These are phyloP conservation scores for Globisporangium sylvaticum DNA, from an alignment of 352 stramenopile species.

Conservation along the genomic window DNA sequence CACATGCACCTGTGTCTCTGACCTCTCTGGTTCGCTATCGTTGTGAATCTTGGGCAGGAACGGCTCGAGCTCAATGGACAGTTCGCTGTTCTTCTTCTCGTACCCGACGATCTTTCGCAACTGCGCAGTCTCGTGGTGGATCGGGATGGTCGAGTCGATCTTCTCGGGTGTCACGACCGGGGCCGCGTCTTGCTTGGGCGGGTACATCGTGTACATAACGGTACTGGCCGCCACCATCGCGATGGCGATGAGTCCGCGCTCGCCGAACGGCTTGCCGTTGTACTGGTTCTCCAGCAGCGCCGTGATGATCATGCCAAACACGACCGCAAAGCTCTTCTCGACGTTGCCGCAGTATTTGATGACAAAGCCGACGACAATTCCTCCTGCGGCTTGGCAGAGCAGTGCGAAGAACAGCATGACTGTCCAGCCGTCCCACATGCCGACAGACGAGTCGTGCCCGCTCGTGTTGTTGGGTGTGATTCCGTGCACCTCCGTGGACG, in stretches of 20 bases:
- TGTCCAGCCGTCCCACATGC: constrained; percentile 74
- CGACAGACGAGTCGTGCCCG: constrained; percentile 2
- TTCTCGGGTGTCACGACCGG: constrained; percentile 11
- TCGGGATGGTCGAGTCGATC: constrained; percentile 14
- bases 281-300: constrained; percentile 61
- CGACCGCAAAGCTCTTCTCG: constrained; percentile 80
- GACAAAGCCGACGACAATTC: constrained; percentile 76
- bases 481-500: constrained; percentile 9
- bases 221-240: constrained; percentile 58
- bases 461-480: constrained; percentile 11
- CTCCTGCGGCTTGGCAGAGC: constrained; percentile 63
- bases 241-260: constrained; percentile 51
- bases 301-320: constrained; percentile 78
- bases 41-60: constrained; percentile 25
- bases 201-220: constrained; percentile 70
- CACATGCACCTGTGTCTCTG: neutral
- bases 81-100: constrained; percentile 38
- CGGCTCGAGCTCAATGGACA: constrained; percentile 32
- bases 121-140: constrained; percentile 4
- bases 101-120: constrained; percentile 13
- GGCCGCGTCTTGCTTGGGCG: constrained; percentile 31
- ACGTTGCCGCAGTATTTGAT: constrained; percentile 86
- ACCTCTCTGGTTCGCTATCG: neutral
- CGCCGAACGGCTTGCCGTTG: constrained; percentile 69
- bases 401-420: constrained; percentile 57